Evolutionary conservation across 805 yeast species (phyloP).

Genomic region (Lipomyces yamadae): DNA sequence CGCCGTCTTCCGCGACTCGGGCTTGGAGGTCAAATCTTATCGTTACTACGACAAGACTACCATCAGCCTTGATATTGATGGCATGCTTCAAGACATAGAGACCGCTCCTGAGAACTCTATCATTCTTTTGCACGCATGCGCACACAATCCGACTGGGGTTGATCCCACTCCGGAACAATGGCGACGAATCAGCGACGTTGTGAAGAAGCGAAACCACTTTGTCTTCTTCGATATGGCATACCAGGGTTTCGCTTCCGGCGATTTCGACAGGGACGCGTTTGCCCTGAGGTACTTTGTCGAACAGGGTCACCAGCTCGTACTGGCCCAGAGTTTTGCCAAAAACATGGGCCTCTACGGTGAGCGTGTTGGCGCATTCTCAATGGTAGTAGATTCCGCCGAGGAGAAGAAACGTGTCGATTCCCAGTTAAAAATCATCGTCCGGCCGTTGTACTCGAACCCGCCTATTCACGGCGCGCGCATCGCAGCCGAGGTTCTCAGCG

Average conservation of each 20-base stretch:
- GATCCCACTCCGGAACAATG: slow-evolving; percentile 85
- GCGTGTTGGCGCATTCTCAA: slow-evolving; percentile 83
- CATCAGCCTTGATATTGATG: slow-evolving; percentile 68
- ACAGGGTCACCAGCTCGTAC: slow-evolving; percentile 50
- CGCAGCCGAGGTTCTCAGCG: slow-evolving; percentile 74
- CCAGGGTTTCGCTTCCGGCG: slow-evolving; percentile 93
- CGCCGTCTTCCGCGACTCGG: slow-evolving; percentile 76
- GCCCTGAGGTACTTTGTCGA: slow-evolving; percentile 54
- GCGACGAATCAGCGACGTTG: slow-evolving; percentile 70
- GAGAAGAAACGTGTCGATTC: slow-evolving; percentile 63
- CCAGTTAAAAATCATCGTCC: slow-evolving; percentile 78
- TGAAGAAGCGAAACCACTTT: slow-evolving; percentile 62
- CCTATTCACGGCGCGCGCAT: slow-evolving; percentile 93
- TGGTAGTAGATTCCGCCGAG: slow-evolving; percentile 55
- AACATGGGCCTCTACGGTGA: slow-evolving; percentile 96
- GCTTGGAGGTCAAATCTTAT: slow-evolving; percentile 64
- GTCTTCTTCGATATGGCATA: slow-evolving; percentile 93
- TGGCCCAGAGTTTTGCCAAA: slow-evolving; percentile 93
- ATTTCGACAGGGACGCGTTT: slow-evolving; percentile 72
- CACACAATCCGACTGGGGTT: slow-evolving; percentile 97
- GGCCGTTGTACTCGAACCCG: slow-evolving; percentile 91
- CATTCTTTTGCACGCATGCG: slow-evolving; percentile 88
- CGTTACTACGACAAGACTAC: slow-evolving; percentile 68
- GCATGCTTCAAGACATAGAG: slow-evolving; percentile 63
- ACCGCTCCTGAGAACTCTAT: slow-evolving; percentile 62